These are phyloP conservation scores for Gracilaria domingensis DNA, from an alignment of 23 red algal species.

Conservation along the genomic window DNA sequence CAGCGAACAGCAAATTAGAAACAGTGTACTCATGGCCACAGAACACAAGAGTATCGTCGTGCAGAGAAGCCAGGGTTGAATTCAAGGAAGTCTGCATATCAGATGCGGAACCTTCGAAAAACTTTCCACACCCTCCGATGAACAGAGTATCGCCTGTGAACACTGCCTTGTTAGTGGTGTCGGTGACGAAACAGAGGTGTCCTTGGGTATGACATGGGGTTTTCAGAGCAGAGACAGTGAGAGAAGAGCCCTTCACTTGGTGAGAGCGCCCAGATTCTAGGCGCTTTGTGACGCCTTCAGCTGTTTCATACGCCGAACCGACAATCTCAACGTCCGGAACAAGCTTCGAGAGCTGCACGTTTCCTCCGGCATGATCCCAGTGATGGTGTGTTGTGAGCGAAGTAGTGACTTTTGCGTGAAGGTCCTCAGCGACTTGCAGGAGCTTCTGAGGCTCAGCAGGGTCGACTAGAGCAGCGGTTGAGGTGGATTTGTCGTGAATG, in stretches of 20 bases:
- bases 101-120: slow-evolving; percentile 91
- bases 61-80: slow-evolving; percentile 63
- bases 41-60: slow-evolving; percentile 83
- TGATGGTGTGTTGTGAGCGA: slow-evolving; percentile 93
- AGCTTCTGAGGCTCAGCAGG: slow-evolving; percentile 80
- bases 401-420: slow-evolving; percentile 58
- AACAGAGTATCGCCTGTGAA: slow-evolving; percentile 99
- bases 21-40: slow-evolving; percentile 99
- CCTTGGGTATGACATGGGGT: slow-evolving; percentile 98
- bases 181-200: slow-evolving; percentile 88
- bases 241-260: slow-evolving; percentile 40
- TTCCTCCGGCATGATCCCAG: slow-evolving; percentile 97
- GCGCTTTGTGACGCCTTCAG: slow-evolving; percentile 49
- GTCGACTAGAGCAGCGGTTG: slow-evolving; percentile 86
- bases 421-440: slow-evolving; percentile 48
- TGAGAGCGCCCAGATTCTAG: slow-evolving; percentile 74
- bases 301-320: slow-evolving; percentile 77
- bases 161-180: slow-evolving; percentile 54
- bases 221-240: slow-evolving; percentile 61
- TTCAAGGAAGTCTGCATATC: slow-evolving; percentile 87
- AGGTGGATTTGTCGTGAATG: slow-evolving; percentile 68
- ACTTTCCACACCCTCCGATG: slow-evolving; percentile 94
- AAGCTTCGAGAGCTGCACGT: slow-evolving; percentile 78
- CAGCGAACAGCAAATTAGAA: slow-evolving; percentile 90
- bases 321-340: slow-evolving; percentile 78